phyloP scores from a whole-genome alignment of 768 basidiomycete genomes.

The Tricholoma furcatifolium region DNA sequence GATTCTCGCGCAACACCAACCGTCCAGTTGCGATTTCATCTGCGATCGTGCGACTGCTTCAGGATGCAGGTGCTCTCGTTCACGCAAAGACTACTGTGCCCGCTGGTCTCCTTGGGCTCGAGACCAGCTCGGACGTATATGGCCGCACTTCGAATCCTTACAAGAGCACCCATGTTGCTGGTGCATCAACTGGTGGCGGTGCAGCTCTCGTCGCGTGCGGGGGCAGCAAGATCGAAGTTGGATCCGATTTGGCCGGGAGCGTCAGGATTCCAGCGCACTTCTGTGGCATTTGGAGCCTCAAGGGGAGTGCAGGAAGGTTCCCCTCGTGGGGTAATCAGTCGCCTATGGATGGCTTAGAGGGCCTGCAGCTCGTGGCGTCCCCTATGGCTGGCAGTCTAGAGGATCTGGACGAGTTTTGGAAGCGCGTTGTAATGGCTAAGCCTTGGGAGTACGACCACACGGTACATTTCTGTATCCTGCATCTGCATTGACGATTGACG shows the following conservation, averaged over 20 bases:
- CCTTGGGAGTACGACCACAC: conserved; percentile 71
- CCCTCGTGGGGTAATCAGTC: conserved; percentile 47
- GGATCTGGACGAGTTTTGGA: conserved; percentile 67
- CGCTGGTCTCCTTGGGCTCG: conserved; percentile 52
- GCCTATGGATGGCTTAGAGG: conserved; percentile 55
- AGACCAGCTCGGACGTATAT: conserved; percentile 59
- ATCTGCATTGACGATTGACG: neutral
- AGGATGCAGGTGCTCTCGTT: conserved; percentile 62
- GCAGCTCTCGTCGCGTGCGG: conserved; percentile 64
- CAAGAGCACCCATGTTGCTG: conserved; percentile 48
- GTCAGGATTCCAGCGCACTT: conserved; percentile 73
- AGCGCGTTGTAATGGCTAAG: conserved; percentile 53
- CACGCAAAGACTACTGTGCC: conserved; percentile 66
- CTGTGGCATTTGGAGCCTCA: conserved; percentile 68
- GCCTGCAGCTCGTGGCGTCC: conserved; percentile 49
- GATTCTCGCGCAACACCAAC: conserved; percentile 51
- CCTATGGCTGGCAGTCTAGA: conserved; percentile 64
- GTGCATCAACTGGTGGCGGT: conserved; percentile 73
- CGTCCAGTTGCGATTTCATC: conserved; percentile 47
- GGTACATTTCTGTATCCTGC: conserved; percentile 24
- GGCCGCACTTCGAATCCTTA: conserved; percentile 65
- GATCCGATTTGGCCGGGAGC: conserved; percentile 73
- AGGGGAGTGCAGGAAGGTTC: conserved; percentile 58
- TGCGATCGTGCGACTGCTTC: conserved; percentile 53
- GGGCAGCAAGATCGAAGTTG: conserved; percentile 66